These are phyloP conservation scores for Suillus variegatus DNA, from an alignment of 768 basidiomycete genomes.

Conservation along the genomic window DNA sequence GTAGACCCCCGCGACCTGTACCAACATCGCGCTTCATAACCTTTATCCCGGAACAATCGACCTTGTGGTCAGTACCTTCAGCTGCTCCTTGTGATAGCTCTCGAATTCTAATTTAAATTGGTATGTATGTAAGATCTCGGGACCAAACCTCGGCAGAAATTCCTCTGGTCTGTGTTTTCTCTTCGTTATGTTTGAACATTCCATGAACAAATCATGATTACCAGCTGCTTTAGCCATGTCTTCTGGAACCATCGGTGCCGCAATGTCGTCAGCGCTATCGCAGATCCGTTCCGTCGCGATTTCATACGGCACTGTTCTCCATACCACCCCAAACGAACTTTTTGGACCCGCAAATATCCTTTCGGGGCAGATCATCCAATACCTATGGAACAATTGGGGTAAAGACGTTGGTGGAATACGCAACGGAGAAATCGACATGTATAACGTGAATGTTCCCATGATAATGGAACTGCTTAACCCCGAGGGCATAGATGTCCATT, in stretches of 20 bases:
- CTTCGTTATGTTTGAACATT: neutral
- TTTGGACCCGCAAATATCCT: conserved; percentile 75
- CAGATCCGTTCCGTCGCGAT: conserved; percentile 78
- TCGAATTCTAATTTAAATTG: conserved; percentile 2
- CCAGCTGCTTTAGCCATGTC: conserved; percentile 85
- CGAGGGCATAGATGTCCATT: conserved; percentile 65
- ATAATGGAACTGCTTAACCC: conserved; percentile 61
- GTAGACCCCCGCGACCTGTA: conserved; percentile 89
- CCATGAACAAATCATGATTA: conserved; percentile 8
- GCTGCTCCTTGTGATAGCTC: conserved; percentile 11
- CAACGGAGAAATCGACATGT: conserved; percentile 73
- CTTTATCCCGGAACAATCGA: conserved; percentile 84
- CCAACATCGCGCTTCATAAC: conserved; percentile 90
- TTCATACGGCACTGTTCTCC: conserved; percentile 80
- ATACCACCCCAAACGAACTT: conserved; percentile 61
- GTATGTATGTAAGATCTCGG: conserved; percentile 59
- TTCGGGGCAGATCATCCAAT: conserved; percentile 62
- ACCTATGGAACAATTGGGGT: conserved; percentile 89
- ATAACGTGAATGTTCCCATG: conserved; percentile 87
- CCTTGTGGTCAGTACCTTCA: conserved; percentile 64
- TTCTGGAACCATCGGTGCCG: conserved; percentile 91
- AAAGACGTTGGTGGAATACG: conserved; percentile 58
- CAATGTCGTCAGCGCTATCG: conserved; percentile 77
- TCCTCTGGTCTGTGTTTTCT: conserved; percentile 58
- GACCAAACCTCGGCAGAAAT: conserved; percentile 85